Evolutionary conservation across 352 stramenopile genomes (phyloP).

Genomic region (Stramenopiles sp.): DNA sequence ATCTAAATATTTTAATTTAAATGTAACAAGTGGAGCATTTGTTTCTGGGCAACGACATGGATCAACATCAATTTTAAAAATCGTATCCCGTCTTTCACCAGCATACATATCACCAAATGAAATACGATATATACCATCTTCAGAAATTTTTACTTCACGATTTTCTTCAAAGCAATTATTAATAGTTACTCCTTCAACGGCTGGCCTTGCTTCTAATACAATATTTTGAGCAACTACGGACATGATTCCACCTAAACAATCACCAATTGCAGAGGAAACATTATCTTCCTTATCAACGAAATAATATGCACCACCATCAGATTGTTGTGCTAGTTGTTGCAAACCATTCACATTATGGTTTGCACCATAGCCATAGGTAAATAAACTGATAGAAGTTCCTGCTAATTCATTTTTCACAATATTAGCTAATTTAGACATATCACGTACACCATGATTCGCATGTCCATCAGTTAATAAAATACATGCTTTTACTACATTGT

Average conservation of each 20-base stretch:
- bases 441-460: constrained; percentile 28
- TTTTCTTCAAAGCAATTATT: no score
- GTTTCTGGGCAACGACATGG: no score
- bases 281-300: constrained; percentile 15
- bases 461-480: constrained; percentile 37
- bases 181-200: no score
- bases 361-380: constrained; percentile 37
- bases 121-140: no score
- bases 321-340: constrained; percentile 21
- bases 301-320: constrained; percentile 32
- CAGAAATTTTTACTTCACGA: no score
- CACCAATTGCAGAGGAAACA: constrained; percentile 29
- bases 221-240: constrained; percentile 35
- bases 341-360: constrained; percentile 29
- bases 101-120: no score
- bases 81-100: no score
- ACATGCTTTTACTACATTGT: constrained; percentile 27
- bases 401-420: background rate
- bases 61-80: no score
- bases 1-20: no score
- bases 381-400: constrained; percentile 16
- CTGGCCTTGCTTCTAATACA: no score
- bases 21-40: no score
- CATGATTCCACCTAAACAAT: constrained; percentile 35
- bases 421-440: background rate